Evolutionary conservation across 2,329 filamentous ascomycete genomes (phyloP).

Genomic region (Beauveria medogensis): DNA sequence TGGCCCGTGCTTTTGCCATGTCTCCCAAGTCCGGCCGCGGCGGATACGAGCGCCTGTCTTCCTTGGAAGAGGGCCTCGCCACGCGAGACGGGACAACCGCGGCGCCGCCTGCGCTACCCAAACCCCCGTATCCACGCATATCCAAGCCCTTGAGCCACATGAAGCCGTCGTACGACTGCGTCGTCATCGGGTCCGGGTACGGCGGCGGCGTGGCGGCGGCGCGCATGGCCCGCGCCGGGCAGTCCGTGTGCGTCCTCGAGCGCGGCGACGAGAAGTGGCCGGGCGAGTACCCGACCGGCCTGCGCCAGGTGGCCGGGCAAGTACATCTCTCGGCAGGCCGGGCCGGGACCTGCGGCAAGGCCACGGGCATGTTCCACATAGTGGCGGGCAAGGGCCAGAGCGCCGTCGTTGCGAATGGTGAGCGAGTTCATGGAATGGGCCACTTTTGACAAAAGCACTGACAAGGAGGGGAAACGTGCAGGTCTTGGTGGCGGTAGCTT

Average conservation of each 20-base stretch:
- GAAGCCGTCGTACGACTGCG: constrained; percentile 48
- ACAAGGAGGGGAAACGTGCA: constrained; percentile 16
- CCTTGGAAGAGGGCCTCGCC: neutral
- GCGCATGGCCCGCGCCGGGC: constrained; percentile 48
- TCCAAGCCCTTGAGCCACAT: neutral
- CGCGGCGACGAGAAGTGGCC: constrained; percentile 58
- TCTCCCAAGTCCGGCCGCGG: neutral
- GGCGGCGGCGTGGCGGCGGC: constrained; percentile 59
- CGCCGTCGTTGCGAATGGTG: constrained; percentile 51
- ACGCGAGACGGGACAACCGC: neutral
- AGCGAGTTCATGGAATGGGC: constrained; percentile 13
- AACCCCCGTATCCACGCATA: neutral
- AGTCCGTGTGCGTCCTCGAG: constrained; percentile 58
- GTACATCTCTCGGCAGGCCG: constrained; percentile 42
- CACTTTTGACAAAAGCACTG: neutral
- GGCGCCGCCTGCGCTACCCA: too few species aligned
- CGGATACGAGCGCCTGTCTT: neutral
- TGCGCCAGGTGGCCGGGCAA: constrained; percentile 39
- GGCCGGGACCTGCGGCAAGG: constrained; percentile 36
- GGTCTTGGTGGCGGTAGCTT: constrained; percentile 58
- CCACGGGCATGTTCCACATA: constrained; percentile 56
- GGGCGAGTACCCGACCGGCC: constrained; percentile 50
- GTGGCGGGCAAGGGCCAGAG: constrained; percentile 57
- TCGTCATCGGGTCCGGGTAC: constrained; percentile 63
- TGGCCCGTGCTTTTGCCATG: neutral